Percentiles rank a stretch among this genome's conserved stretches.
Conservation (phyloP, 768 basidiomycete genomes). For the Naganishia vaughanmartiniae region DNA sequence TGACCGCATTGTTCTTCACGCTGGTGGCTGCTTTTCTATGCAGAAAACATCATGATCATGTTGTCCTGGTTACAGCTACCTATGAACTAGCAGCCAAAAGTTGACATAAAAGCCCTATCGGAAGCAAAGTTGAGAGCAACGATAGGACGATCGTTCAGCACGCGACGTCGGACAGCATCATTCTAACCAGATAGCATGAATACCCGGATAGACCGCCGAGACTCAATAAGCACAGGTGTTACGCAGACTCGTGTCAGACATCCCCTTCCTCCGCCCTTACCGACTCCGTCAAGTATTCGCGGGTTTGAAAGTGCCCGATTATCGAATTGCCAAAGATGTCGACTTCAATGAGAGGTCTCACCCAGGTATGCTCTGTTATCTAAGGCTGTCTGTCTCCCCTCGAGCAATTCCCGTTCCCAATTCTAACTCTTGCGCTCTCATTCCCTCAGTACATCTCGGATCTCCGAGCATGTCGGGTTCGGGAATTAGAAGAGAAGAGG, state of each 20-base stretch:
- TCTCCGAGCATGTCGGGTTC: conserved; percentile 90
- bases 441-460: conserved; percentile 87
- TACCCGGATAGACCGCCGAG: not conserved
- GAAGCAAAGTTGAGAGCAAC: not conserved
- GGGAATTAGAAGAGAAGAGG: conserved; percentile 95
- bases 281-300: not conserved
- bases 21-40: no score
- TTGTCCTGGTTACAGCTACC: no score
- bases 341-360: conserved; percentile 83
- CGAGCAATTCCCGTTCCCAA: not conserved
- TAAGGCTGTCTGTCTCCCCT: not conserved
- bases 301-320: not conserved
- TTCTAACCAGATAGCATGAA: not conserved
- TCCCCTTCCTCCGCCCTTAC: not conserved
- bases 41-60: no score
- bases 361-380: conserved; percentile 64
- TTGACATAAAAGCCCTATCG: not conserved
- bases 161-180: not conserved
- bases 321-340: conserved; percentile 61
- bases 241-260: not conserved
- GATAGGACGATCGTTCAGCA: not conserved
- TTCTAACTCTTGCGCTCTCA: not conserved
- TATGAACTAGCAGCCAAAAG: no score
- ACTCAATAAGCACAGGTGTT: not conserved
- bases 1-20: no score